Evolutionary conservation across 2,329 filamentous ascomycete genomes (phyloP).

Genomic region (Zalaria obscura): DNA sequence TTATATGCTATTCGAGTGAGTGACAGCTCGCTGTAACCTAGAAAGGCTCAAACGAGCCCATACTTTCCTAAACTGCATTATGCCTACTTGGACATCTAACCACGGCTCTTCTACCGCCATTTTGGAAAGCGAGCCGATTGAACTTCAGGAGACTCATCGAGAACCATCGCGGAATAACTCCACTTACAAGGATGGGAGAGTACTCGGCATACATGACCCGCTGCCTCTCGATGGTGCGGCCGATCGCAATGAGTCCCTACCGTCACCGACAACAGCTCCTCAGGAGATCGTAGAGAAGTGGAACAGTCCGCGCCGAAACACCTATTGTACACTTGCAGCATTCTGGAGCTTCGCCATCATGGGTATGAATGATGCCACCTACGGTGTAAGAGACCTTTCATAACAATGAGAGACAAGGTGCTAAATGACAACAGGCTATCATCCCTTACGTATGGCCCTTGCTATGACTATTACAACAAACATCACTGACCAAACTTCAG

Average conservation of each 20-base stretch:
- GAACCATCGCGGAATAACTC: slow-evolving; percentile 6
- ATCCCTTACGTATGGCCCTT: slow-evolving; percentile 32
- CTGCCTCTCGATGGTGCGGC: slow-evolving; percentile 2
- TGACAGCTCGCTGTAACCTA: no score
- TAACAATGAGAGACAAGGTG: not conserved
- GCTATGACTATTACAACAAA: not conserved
- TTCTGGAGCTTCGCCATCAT: slow-evolving; percentile 50
- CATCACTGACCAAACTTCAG: slow-evolving; percentile 16
- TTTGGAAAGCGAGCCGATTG: slow-evolving; percentile 12
- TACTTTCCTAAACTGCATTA: slow-evolving; percentile 9
- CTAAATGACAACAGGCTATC: slow-evolving; percentile 18
- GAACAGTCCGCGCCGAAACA: slow-evolving; percentile 48
- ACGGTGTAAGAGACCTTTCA: slow-evolving; percentile 35
- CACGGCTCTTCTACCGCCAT: slow-evolving; percentile 14
- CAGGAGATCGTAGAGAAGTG: slow-evolving; percentile 37
- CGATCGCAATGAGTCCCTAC: slow-evolving; percentile 24
- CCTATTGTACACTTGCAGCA: slow-evolving; percentile 43
- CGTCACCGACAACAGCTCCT: slow-evolving; percentile 30
- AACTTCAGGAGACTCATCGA: slow-evolving; percentile 4
- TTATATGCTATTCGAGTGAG: no score
- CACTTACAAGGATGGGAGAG: slow-evolving; percentile 10
- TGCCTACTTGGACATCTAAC: slow-evolving; percentile 3
- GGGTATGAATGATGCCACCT: slow-evolving; percentile 54
- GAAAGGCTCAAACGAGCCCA: no score
- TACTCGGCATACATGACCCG: slow-evolving; percentile 7